Evolutionary conservation across 2,329 filamentous ascomycete genomes (phyloP).

Genomic region (Colletotrichum liriopes): DNA sequence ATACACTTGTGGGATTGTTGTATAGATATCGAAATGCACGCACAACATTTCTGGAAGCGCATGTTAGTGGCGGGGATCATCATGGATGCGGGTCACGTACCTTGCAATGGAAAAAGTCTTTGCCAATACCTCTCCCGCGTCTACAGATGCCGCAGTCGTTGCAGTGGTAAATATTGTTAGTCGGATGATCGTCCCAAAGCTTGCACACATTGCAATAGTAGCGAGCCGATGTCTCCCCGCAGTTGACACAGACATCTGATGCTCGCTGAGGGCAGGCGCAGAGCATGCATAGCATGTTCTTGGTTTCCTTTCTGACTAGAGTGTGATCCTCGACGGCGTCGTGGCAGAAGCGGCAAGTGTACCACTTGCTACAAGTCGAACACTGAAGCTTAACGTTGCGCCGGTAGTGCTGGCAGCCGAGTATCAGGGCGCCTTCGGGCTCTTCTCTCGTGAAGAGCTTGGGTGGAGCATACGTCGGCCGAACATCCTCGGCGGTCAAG

Average conservation of each 20-base stretch:
- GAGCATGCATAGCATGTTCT: conserved; percentile 98
- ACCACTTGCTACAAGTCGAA: conserved; percentile 90
- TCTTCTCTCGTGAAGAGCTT: conserved; percentile 63
- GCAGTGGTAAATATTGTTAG: conserved; percentile 96
- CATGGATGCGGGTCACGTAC: conserved; percentile 62
- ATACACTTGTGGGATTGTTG: conserved; percentile 92
- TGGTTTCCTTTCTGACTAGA: conserved; percentile 86
- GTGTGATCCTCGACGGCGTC: conserved; percentile 85
- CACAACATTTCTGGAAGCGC: conserved; percentile 81
- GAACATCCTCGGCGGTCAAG: conserved; percentile 73
- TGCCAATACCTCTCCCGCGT: conserved; percentile 90
- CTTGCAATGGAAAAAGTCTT: conserved; percentile 99
- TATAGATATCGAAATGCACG: conserved; percentile 92
- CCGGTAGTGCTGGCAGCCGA: conserved; percentile 94
- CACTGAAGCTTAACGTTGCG: conserved; percentile 98
- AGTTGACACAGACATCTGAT: conserved; percentile 82
- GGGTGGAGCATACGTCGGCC: conserved; percentile 76
- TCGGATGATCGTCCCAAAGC: conserved; percentile 94
- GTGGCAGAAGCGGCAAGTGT: conserved; percentile 95
- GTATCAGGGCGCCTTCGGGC: conserved; percentile 56
- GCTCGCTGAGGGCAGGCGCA: conserved; percentile 89
- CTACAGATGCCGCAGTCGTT: conserved; percentile 96
- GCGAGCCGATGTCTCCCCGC: conserved; percentile 83
- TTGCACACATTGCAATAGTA: conserved; percentile 98
- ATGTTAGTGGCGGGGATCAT: conserved; percentile 7